phyloP scores from a whole-genome alignment of 768 basidiomycete species.

The Hysterangium stoloniferum region DNA sequence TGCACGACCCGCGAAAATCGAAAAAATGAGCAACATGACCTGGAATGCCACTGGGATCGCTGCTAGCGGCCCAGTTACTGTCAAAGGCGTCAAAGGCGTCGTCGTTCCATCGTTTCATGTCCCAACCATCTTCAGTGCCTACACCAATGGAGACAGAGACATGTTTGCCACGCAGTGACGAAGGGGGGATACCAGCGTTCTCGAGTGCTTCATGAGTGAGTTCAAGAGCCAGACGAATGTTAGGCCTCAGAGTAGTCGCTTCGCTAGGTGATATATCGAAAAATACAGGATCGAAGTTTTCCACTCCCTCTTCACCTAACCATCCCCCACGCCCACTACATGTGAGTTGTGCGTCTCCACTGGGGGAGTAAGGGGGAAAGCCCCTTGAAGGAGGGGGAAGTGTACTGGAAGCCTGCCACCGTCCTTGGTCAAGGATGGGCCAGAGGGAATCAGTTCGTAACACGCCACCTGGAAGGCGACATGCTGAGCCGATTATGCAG shows the following conservation, averaged over 20 bases:
- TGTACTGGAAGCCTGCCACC: too few species aligned
- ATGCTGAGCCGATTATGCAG: too few species aligned
- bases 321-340: too few species aligned
- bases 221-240: not conserved
- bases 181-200: not conserved
- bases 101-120: not conserved
- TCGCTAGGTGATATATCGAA: not conserved
- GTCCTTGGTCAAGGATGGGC: too few species aligned
- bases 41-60: conserved; percentile 1
- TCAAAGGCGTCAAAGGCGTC: not conserved
- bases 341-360: too few species aligned
- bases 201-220: not conserved
- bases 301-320: too few species aligned
- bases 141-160: not conserved
- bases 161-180: not conserved
- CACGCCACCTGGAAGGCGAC: too few species aligned
- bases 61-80: conserved; percentile 3
- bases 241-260: not conserved
- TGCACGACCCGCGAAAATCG: not conserved
- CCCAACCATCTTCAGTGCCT: conserved; percentile 5
- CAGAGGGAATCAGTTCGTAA: too few species aligned
- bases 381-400: too few species aligned
- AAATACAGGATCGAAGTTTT: not conserved
- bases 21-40: conserved; percentile 2
- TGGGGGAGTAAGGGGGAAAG: too few species aligned